Evolutionary conservation across 176 grass and related monocot genomes (phyloP).

Genomic region (Ensete ventricosum): DNA sequence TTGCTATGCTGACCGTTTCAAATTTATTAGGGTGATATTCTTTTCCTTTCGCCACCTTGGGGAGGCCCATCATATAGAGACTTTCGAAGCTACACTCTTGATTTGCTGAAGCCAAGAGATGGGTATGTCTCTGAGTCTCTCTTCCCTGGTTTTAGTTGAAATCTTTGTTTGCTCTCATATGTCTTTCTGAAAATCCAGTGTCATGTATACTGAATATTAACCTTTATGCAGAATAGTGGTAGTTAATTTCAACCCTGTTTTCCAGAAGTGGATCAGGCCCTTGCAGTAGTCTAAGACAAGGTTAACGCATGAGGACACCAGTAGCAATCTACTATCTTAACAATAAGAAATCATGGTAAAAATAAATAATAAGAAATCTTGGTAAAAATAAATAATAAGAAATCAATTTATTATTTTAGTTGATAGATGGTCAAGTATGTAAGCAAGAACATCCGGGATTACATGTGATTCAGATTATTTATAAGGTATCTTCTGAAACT

Average conservation of each 20-base stretch:
- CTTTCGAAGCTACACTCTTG: constrained; percentile 40
- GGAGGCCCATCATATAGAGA: constrained; percentile 56
- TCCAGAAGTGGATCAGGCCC: no score
- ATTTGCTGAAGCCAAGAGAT: constrained; percentile 54
- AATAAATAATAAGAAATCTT: no score
- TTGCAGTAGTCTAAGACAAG: no score
- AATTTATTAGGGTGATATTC: constrained; percentile 37
- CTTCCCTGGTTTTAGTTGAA: neutral
- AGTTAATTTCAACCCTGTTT: no score
- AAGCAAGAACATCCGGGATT: neutral
- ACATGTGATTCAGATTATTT: neutral
- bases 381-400: no score
- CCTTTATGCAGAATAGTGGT: neutral
- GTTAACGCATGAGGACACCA: no score
- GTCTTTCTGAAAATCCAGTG: neutral
- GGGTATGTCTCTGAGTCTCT: constrained; percentile 25
- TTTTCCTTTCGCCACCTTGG: constrained; percentile 82
- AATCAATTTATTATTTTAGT: no score
- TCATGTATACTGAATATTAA: neutral
- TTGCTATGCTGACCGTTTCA: constrained; percentile 13
- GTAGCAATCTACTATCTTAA: no score
- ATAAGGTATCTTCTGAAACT: neutral
- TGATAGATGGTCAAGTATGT: no score
- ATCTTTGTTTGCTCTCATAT: neutral
- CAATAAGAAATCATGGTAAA: no score